These are phyloP conservation scores for Xylaria castorea DNA, from an alignment of 495 filamentous ascomycete genomes.

Conservation along the genomic window DNA sequence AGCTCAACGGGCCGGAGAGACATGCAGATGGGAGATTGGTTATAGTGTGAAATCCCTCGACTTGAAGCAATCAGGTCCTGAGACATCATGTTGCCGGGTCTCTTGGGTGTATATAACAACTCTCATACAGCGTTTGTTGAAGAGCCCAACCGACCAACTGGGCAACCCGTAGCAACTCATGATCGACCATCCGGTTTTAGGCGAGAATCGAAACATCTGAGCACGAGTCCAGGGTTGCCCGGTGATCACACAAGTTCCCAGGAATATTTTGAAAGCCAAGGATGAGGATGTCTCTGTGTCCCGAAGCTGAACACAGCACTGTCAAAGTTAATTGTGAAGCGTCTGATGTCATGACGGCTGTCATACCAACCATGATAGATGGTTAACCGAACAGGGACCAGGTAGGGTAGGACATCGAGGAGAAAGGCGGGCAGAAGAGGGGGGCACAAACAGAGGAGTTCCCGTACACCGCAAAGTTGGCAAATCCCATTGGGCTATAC, in stretches of 20 bases:
- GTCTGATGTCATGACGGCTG: slow-evolving; percentile 34
- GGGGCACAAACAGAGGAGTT: slow-evolving; percentile 34
- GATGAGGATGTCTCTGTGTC: background rate
- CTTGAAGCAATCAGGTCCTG: slow-evolving; percentile 28
- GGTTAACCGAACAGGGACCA: slow-evolving; percentile 32
- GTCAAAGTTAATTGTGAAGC: slow-evolving; percentile 25
- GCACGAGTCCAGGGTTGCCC: slow-evolving; percentile 21
- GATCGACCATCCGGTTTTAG: background rate
- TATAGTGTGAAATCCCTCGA: slow-evolving; percentile 21
- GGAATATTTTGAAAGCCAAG: background rate
- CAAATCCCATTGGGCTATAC: slow-evolving; percentile 1
- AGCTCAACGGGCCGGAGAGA: slow-evolving; percentile 29
- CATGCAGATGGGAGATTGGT: slow-evolving; percentile 27
- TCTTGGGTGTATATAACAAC: slow-evolving; percentile 24
- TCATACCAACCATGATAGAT: slow-evolving; percentile 29
- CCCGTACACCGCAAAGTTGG: slow-evolving; percentile 27
- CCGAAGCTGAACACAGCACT: slow-evolving; percentile 14
- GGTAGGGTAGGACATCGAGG: slow-evolving; percentile 23
- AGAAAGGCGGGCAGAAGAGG: slow-evolving; percentile 32
- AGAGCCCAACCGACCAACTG: slow-evolving; percentile 1
- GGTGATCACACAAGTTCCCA: slow-evolving; percentile 23
- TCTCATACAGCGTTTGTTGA: slow-evolving; percentile 29
- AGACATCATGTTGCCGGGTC: slow-evolving; percentile 16
- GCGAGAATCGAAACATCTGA: slow-evolving; percentile 12
- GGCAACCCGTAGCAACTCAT: background rate